A percentile compares a stretch with the other conserved stretches of the same genome.
phyloP scores from a whole-genome alignment of 345 rosid species.

The Laguncularia racemosa region DNA sequence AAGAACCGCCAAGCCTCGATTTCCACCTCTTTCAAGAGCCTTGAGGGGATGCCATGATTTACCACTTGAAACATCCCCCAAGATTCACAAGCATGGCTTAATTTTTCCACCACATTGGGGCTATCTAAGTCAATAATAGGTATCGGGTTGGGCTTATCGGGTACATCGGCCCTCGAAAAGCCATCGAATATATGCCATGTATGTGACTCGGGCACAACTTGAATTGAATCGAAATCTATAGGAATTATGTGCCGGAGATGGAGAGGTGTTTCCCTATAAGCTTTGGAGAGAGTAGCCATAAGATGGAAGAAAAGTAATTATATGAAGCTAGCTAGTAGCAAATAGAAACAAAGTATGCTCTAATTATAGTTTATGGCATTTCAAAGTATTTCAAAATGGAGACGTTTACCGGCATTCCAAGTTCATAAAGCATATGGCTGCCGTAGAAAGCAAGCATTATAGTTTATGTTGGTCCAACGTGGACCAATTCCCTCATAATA shows the following conservation, averaged over 20 bases:
- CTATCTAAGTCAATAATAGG: constrained; percentile 52
- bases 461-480: too few relatives aligned
- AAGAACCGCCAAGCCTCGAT: constrained; percentile 45
- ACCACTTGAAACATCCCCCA: constrained; percentile 73
- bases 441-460: too few relatives aligned
- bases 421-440: too few relatives aligned
- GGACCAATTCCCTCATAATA: too few relatives aligned
- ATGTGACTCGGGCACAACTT: constrained; percentile 49
- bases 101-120: constrained; percentile 26
- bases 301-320: too few relatives aligned
- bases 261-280: constrained; percentile 40
- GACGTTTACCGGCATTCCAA: too few relatives aligned
- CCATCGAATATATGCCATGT: constrained; percentile 20
- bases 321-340: not conserved
- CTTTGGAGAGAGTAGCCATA: constrained; percentile 41
- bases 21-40: constrained; percentile 42
- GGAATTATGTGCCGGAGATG: constrained; percentile 42
- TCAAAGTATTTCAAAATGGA: too few relatives aligned
- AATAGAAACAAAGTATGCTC: not conserved
- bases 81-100: constrained; percentile 51
- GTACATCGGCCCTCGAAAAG: not conserved
- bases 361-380: too few relatives aligned
- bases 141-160: constrained; percentile 12
- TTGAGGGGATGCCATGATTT: constrained; percentile 49
- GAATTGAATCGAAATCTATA: constrained; percentile 40